Evolutionary conservation across 1,139 yeast genomes (phyloP).

Genomic region (Blastobotrys indianensis): DNA sequence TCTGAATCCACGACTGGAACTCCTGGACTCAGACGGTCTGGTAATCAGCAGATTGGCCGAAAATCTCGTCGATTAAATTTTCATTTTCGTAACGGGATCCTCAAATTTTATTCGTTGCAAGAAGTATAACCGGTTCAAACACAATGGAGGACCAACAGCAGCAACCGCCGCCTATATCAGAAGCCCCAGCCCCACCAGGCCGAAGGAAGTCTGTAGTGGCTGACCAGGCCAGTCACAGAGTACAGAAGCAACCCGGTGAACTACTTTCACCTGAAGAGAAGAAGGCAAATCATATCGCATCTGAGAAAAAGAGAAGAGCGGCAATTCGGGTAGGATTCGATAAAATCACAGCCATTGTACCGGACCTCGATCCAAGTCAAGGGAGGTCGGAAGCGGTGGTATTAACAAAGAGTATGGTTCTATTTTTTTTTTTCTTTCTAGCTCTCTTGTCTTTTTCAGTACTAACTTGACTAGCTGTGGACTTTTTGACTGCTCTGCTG

Average conservation of each 20-base stretch:
- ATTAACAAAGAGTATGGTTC: slow-evolving; percentile 33
- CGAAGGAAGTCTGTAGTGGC: background rate
- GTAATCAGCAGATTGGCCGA: too few relatives aligned
- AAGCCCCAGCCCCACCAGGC: background rate
- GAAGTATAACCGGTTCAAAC: too few relatives aligned
- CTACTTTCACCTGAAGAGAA: slow-evolving; percentile 29
- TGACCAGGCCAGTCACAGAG: slow-evolving; percentile 1
- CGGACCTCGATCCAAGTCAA: slow-evolving; percentile 35
- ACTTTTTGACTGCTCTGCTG: slow-evolving; percentile 28
- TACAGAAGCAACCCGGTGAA: slow-evolving; percentile 20
- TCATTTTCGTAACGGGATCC: too few relatives aligned
- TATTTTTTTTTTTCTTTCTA: background rate
- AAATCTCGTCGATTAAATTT: too few relatives aligned
- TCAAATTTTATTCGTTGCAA: too few relatives aligned
- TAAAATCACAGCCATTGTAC: slow-evolving; percentile 38
- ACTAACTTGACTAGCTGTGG: slow-evolving; percentile 24
- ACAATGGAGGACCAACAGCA: background rate
- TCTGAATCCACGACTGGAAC: too few relatives aligned
- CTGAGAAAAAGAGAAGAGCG: slow-evolving; percentile 44
- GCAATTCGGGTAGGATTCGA: slow-evolving; percentile 45
- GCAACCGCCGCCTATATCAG: background rate
- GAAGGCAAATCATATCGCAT: slow-evolving; percentile 42
- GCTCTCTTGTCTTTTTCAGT: background rate
- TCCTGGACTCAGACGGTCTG: too few relatives aligned
- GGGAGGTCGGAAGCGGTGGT: slow-evolving; percentile 40